Conservation (phyloP, 202 grass and related monocot genomes). For the Cymbopogon flexuosus region DNA sequence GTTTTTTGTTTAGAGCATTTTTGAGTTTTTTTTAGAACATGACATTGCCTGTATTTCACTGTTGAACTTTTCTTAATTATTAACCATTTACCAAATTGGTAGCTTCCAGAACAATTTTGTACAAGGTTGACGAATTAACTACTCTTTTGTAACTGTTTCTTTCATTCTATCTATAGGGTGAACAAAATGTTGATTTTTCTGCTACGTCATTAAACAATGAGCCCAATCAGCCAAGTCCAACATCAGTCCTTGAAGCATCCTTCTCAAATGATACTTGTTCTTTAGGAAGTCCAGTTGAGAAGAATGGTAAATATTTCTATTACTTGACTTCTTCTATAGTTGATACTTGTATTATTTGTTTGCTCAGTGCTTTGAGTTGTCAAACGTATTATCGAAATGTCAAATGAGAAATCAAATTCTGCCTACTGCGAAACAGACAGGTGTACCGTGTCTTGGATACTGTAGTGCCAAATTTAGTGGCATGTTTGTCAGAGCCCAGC, state of each 20-base stretch:
- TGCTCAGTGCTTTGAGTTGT: not conserved
- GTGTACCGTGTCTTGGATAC: not conserved
- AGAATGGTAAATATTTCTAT: slow-evolving; percentile 37
- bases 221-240: slow-evolving; percentile 66
- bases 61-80: not conserved
- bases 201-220: slow-evolving; percentile 28
- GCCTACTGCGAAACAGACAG: not conserved
- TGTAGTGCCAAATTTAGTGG: not conserved
- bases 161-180: slow-evolving; percentile 42
- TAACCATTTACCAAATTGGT: not conserved
- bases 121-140: not conserved
- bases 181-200: slow-evolving; percentile 34
- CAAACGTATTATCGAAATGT: not conserved
- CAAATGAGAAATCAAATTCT: not conserved
- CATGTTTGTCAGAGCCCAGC: not conserved
- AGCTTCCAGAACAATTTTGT: not conserved
- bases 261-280: slow-evolving; percentile 74
- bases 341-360: not conserved
- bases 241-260: slow-evolving; percentile 65
- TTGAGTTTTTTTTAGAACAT: not conserved
- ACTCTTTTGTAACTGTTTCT: not conserved
- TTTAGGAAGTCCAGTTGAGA: slow-evolving; percentile 49
- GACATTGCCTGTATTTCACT: too few species aligned
- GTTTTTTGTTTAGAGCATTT: not conserved
- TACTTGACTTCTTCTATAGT: not conserved